These are phyloP conservation scores for Nemania abortiva DNA, from an alignment of 2,329 filamentous ascomycete genomes.

Conservation along the genomic window DNA sequence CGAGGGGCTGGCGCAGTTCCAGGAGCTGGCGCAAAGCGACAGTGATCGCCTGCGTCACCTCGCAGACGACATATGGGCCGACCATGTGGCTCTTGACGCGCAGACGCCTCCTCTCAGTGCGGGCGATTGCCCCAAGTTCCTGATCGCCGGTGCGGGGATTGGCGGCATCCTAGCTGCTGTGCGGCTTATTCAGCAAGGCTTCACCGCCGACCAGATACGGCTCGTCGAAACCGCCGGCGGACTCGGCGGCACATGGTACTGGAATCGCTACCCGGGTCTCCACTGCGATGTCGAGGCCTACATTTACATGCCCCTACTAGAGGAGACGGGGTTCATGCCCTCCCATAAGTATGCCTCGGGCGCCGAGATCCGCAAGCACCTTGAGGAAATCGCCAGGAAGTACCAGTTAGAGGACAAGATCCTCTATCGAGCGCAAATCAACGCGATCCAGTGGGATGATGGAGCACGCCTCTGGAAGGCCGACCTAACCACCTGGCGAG, in stretches of 20 bases:
- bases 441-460: constrained; percentile 62
- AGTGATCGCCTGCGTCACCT: constrained; percentile 48
- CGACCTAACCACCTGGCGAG: constrained; percentile 48
- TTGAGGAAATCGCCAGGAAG: constrained; percentile 57
- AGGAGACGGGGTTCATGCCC: constrained; percentile 71
- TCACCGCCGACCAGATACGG: constrained; percentile 55
- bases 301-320: constrained; percentile 70
- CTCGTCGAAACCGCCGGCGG: constrained; percentile 59
- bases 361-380: constrained; percentile 59
- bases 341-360: constrained; percentile 57
- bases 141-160: constrained; percentile 49
- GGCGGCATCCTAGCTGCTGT: constrained; percentile 47
- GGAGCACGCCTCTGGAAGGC: constrained; percentile 44
- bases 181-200: constrained; percentile 53
- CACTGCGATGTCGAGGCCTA: constrained; percentile 71
- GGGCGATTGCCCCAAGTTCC: constrained; percentile 47
- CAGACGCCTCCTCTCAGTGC: constrained; percentile 39
- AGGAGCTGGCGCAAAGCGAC: constrained; percentile 43
- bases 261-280: constrained; percentile 63
- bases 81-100: constrained; percentile 49
- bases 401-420: constrained; percentile 59
- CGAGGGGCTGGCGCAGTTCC: constrained; percentile 47
- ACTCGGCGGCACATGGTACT: constrained; percentile 65
- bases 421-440: constrained; percentile 61
- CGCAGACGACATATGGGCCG: constrained; percentile 49